phyloP scores from a whole-genome alignment of 73 alveolate species.

The Blepharisma stoltei region DNA sequence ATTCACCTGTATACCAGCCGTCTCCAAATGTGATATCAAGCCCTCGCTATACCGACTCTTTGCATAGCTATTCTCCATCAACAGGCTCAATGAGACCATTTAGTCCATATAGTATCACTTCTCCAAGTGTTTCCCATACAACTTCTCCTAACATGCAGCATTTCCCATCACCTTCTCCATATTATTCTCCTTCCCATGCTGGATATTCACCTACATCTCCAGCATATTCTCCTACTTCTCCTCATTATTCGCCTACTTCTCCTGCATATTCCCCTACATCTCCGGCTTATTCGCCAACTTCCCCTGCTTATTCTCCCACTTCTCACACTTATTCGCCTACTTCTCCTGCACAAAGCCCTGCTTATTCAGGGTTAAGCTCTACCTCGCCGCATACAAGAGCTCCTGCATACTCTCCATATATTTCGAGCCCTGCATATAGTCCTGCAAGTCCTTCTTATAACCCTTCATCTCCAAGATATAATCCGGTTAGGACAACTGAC shows the following conservation, averaged over 20 bases:
- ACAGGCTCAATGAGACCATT: conserved; percentile 15
- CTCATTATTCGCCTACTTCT: conserved; percentile 54
- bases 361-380: background rate
- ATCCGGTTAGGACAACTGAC: conserved; percentile 3
- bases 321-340: conserved; percentile 42
- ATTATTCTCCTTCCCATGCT: conserved; percentile 28
- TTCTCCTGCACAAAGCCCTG: conserved; percentile 7
- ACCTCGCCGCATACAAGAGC: conserved; percentile 2
- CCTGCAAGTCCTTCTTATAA: conserved; percentile 14
- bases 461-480: conserved; percentile 12
- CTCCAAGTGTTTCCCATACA: conserved; percentile 21
- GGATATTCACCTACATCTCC: conserved; percentile 54
- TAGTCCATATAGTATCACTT: conserved; percentile 12
- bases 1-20: conserved; percentile 28
- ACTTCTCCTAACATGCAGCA: conserved; percentile 27
- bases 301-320: conserved; percentile 56
- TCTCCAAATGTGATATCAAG: background rate
- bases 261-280: conserved; percentile 59
- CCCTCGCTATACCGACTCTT: conserved; percentile 21
- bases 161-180: conserved; percentile 11
- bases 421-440: conserved; percentile 16
- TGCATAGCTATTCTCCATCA: conserved; percentile 7
- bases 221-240: conserved; percentile 56
- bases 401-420: background rate
- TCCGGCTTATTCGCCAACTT: conserved; percentile 57